phyloP scores from a whole-genome alignment of 495 filamentous ascomycete species.

The Amniculicola lignicola region DNA sequence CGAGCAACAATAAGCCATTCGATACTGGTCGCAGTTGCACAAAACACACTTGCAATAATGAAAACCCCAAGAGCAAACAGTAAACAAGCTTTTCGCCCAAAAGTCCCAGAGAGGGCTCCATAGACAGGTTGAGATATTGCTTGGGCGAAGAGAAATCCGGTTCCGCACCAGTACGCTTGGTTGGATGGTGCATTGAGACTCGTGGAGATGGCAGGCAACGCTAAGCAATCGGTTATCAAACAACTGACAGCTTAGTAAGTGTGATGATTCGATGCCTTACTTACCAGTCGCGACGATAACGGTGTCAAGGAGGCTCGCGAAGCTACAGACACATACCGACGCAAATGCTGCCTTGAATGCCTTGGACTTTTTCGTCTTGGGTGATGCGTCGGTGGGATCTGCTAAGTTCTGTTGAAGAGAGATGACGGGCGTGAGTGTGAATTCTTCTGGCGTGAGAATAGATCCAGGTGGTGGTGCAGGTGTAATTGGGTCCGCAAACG shows the following conservation, averaged over 20 bases:
- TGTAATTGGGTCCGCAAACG: too few relatives aligned
- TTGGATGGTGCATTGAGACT: not conserved
- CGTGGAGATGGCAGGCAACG: not conserved
- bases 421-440: too few relatives aligned
- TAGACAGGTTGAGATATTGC: not conserved
- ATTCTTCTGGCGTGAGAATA: too few relatives aligned
- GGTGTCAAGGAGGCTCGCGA: not conserved
- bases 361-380: too few relatives aligned
- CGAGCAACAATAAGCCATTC: not conserved
- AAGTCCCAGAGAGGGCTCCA: not conserved
- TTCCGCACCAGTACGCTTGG: not conserved
- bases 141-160: not conserved
- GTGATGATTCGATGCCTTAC: too few relatives aligned
- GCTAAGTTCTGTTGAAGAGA: too few relatives aligned
- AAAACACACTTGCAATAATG: not conserved
- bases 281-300: not conserved
- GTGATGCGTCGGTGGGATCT: too few relatives aligned
- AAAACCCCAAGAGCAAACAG: not conserved
- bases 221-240: too few relatives aligned
- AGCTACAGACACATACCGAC: not conserved
- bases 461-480: too few relatives aligned
- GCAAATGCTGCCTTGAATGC: too few relatives aligned
- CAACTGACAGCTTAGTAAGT: too few relatives aligned
- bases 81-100: not conserved
- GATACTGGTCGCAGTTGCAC: not conserved